Evolutionary conservation across 164 flowering plant species (phyloP), one percentile per base, ranked within the genome.

Genomic region (Brasenia schreberi): DNA sequence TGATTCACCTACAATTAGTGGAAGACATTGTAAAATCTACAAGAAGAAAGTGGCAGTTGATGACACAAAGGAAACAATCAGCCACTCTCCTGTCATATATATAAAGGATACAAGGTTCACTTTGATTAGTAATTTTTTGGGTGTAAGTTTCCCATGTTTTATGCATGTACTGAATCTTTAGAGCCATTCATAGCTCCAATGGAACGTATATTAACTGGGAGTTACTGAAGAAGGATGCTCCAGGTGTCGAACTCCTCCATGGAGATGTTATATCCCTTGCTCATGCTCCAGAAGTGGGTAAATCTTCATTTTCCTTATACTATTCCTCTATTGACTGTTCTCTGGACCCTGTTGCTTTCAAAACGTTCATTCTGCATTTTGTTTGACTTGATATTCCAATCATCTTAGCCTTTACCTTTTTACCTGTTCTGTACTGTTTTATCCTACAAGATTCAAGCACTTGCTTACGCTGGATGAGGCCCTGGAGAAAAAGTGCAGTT

Each of bases 121-220:
- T 52, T 62, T 70, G 69, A 7, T 60, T 44, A 6, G 5, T 10
- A 17, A 61, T 6, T 52, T 53, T 44, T 6, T 43, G 18, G 42
- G 7, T 9, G 33, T 11, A 6, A 42, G 18, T 60, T 64, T 39
- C 12, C 59, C 14, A 4, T 14, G 42, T 5, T 42, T 64, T 45
- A 17, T 62, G 66, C 58, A 12, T 56, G 7, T 58, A 65, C 18
- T 0, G 53, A 56, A 43, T 19, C 44, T 67, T 56, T 52, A 10
- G 33, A 61, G 42, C 18, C 59, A 27, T 39, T 18, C 59, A 23
- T 11, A 94, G 99, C 80, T 89, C 97, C 43, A 94, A 94, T 78
- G 99, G 99, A 39, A 91, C 99, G 16, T 94, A 72, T 75, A 69
- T 86, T 23, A 94, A 94, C 70, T 85, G 96, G 92, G 82, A 81